Evolutionary conservation across 768 basidiomycete genomes (phyloP).

Genomic region (Roridomyces roridus): DNA sequence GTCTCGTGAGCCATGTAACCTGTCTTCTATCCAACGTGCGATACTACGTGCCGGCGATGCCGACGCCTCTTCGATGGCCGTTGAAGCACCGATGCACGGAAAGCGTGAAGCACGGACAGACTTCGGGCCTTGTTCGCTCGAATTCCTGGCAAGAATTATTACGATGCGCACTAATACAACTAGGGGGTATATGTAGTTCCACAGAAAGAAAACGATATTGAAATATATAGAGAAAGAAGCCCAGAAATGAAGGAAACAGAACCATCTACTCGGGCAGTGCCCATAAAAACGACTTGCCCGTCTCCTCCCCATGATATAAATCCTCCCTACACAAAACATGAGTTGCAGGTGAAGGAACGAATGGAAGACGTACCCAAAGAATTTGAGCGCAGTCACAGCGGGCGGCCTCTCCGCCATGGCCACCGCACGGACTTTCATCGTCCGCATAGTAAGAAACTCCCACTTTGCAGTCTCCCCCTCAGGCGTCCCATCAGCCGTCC

Average conservation of each 20-base stretch:
- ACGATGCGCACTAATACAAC: no score
- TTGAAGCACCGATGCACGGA: no score
- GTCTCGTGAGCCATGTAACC: no score
- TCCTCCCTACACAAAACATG: conserved; percentile 49
- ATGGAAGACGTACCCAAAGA: conserved; percentile 63
- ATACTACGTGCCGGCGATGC: no score
- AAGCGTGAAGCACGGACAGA: no score
- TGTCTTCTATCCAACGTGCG: no score
- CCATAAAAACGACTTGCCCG: conserved; percentile 65
- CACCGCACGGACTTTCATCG: conserved; percentile 62
- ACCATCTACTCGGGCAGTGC: conserved; percentile 54
- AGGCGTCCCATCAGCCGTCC: conserved; percentile 80
- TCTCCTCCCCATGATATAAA: conserved; percentile 69
- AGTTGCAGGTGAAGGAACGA: not conserved
- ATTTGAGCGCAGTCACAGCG: conserved; percentile 78
- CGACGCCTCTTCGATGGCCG: no score
- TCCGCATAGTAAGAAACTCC: conserved; percentile 74
- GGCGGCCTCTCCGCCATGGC: conserved; percentile 49
- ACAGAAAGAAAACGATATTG: not conserved
- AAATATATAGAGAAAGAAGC: not conserved
- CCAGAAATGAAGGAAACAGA: no score
- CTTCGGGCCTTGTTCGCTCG: no score
- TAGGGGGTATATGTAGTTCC: no score
- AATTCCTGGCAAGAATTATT: no score
- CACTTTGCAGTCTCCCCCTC: conserved; percentile 71